These are phyloP conservation scores for Talaromyces ruber DNA, from an alignment of 495 filamentous ascomycete genomes.

Conservation along the genomic window DNA sequence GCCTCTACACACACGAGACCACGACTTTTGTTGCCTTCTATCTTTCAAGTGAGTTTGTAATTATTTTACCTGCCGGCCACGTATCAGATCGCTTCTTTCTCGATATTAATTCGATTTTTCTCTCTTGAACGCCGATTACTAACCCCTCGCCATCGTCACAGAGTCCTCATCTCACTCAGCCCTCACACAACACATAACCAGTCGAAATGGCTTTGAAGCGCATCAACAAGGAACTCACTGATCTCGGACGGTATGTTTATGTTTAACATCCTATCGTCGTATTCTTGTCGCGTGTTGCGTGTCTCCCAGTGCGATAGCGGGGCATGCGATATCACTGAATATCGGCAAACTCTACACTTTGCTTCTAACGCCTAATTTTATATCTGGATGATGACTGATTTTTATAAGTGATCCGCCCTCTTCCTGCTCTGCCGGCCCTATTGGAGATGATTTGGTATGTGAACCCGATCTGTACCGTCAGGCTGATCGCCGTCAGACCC, in stretches of 20 bases:
- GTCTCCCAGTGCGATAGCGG: conserved; percentile 17
- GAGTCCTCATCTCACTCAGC: conserved; percentile 2
- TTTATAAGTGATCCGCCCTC: conserved; percentile 83
- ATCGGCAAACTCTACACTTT: background rate
- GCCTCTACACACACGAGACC: conserved; percentile 9
- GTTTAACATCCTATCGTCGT: background rate
- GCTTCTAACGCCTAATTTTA: background rate
- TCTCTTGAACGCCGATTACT: background rate
- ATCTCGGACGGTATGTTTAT: conserved; percentile 84
- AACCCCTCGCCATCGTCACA: conserved; percentile 10
- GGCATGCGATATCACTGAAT: conserved; percentile 10
- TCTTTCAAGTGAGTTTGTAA: background rate
- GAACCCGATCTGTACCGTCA: background rate
- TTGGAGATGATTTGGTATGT: conserved; percentile 91
- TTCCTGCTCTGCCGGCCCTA: conserved; percentile 94
- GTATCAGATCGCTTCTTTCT: background rate
- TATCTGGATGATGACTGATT: conserved; percentile 5
- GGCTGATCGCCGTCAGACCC: background rate
- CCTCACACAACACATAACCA: conserved; percentile 24
- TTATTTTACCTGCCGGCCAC: background rate
- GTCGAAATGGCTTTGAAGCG: conserved; percentile 92
- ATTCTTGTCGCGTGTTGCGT: conserved; percentile 2
- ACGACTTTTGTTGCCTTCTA: background rate
- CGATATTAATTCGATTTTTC: background rate
- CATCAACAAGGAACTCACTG: conserved; percentile 99